Evolutionary conservation across 352 stramenopile species (phyloP), one percentile per base, ranked within the genome.

Genomic region (Phytophthora palmivora): DNA sequence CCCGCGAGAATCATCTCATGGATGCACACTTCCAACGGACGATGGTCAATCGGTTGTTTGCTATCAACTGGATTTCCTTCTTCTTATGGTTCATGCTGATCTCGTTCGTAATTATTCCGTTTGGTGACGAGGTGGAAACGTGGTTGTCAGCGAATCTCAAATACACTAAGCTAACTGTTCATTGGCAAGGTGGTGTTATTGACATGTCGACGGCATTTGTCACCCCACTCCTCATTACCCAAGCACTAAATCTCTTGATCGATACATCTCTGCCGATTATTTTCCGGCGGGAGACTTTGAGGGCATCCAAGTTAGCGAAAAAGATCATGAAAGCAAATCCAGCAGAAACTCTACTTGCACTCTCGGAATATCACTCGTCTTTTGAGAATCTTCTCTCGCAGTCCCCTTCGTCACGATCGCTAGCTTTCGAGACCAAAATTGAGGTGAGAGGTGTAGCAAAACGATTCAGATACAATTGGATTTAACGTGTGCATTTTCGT

Each of bases 61-160:
- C 81, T 18, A 95, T 96, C 66, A 95, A 94, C 59, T 96, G 88
- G 88, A 92, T 95, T 44, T 94, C 87, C 15, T 95, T 95, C 55
- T 96, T 96, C 54, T 64, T 94, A 34, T 96, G 87, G 88, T 96
- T 95, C 48, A 93, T 96, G 50, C 60, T 95, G 37, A 94, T 96
- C 32, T 84, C 88, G 8, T 95, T 95, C 54, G 79, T 94, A 45
- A 94, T 94, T 52, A 85, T 95, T 1, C 88, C 88, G 12, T 96
- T 95, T 33, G 88, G 88, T 0, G 71, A 88, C 34, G 54, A 86
- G 28, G 83, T 96, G 19, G 86, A 96, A 53, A 82, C 79, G 10
- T 95, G 85, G 85, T 72, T 95, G 14, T 76, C 82, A 2, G 67
- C 79, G 32, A 91, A 92, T 54, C 79, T 95, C 44, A 82, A 87